Conservation (phyloP, 1,284 basidiomycete genomes). For the Paramarasmius palmivorus region DNA sequence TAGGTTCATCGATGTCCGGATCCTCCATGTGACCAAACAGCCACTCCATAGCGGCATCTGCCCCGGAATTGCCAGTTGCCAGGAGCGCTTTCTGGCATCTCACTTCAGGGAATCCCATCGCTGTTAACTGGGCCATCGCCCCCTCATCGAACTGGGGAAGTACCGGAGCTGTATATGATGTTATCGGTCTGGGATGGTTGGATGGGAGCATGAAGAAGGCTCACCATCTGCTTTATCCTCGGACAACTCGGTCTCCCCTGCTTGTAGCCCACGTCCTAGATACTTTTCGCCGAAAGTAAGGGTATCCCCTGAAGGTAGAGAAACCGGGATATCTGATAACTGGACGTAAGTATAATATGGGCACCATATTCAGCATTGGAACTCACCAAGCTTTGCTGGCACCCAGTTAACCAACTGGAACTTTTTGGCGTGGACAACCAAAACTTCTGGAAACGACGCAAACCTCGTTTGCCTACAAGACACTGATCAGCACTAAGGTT, state of each 20-base stretch:
- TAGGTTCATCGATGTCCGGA: conserved; percentile 88
- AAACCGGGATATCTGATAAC: conserved; percentile 78
- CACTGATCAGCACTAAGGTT: neutral
- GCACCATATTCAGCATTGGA: neutral
- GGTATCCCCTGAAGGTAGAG: conserved; percentile 63
- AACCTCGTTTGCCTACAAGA: conserved; percentile 67
- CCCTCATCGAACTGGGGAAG: conserved; percentile 71
- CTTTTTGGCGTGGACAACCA: conserved; percentile 91
- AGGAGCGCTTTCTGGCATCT: conserved; percentile 88
- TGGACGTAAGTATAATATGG: neutral
- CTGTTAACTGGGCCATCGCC: conserved; percentile 75
- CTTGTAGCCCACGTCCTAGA: conserved; percentile 74
- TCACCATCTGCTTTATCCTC: conserved; percentile 36
- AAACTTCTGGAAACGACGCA: conserved; percentile 85
- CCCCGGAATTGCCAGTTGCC: conserved; percentile 80
- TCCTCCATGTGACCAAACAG: conserved; percentile 96
- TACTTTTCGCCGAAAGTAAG: conserved; percentile 68
- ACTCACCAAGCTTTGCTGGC: conserved; percentile 86
- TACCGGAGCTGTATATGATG: conserved; percentile 27
- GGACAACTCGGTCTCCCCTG: conserved; percentile 74
- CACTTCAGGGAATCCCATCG: conserved; percentile 86
- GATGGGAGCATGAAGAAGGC: conserved; percentile 4
- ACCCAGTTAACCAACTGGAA: conserved; percentile 98
- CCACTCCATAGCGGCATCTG: conserved; percentile 94
- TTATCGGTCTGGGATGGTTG: neutral